These are phyloP conservation scores for Aphanomyces invadans DNA, from an alignment of 352 stramenopile genomes.

Conservation along the genomic window DNA sequence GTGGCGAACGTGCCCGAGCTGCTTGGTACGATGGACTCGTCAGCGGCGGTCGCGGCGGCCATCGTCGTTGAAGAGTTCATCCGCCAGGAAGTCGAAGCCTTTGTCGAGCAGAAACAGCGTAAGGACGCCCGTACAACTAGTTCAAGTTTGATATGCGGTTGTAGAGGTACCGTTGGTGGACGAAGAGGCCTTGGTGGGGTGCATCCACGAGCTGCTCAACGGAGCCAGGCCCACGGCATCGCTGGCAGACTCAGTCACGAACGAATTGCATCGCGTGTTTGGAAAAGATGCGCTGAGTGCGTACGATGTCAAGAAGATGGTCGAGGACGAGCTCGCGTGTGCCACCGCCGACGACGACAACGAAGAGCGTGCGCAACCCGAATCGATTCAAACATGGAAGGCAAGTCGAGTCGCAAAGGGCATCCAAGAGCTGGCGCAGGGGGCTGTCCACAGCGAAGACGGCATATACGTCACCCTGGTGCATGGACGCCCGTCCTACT, in stretches of 20 bases:
- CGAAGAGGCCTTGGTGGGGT: background rate
- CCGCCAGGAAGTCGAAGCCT: constrained; percentile 45
- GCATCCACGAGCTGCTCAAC: constrained; percentile 22
- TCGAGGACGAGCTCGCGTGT: background rate
- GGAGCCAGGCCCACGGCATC: background rate
- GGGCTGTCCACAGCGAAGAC: constrained; percentile 8
- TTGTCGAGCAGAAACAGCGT: background rate
- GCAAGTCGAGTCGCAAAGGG: background rate
- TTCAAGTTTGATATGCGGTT: background rate
- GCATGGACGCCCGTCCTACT: constrained; percentile 16
- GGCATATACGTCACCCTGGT: constrained; percentile 16
- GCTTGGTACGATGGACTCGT: constrained; percentile 71
- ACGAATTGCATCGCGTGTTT: constrained; percentile 8
- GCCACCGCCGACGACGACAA: background rate
- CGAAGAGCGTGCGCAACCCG: background rate
- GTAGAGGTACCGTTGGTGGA: background rate
- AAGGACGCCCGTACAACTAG: background rate
- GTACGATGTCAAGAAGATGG: background rate
- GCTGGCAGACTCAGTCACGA: background rate
- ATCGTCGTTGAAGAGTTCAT: constrained; percentile 77
- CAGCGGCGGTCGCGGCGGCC: constrained; percentile 51
- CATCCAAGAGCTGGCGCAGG: background rate
- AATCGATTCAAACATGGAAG: background rate
- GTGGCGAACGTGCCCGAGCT: constrained; percentile 48
- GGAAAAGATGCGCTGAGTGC: background rate